Evolutionary conservation across 176 grass and related monocot genomes (phyloP), one percentile per base, ranked within the genome.

Genomic region (Zoysia pacifica): DNA sequence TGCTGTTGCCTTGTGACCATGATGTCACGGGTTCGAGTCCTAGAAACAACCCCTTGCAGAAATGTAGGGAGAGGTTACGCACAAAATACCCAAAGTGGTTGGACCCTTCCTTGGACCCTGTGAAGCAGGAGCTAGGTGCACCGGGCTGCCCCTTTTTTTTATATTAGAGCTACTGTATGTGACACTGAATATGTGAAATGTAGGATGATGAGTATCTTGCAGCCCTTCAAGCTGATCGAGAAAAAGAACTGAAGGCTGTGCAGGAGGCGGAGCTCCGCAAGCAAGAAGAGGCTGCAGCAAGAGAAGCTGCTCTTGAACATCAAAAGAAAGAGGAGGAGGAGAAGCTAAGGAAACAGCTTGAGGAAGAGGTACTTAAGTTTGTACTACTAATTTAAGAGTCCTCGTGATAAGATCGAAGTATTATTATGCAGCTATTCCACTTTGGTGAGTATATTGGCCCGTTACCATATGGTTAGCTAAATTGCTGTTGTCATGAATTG

Each of bases 161-260:
- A 12, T 76, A 38, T 38, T 52, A 11, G 43, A 20, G 48, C 3
- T 43, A 56, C 50, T 64, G 56, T 36, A 50, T 78, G 5, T 64
- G 39, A 80, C 39, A 59, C 39, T 0, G 39, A 67, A 64, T 75
- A 51, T 83, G 87, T 80, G 39, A 70, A 67, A 79, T 86, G 7
- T 79, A 99, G 97, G 97, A 99, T 20, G 90, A 93, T 78, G 97
- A 93, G 53, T 99, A 93, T 88, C 90, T 91, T 85, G 90, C 88
- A 84, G 72, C 97, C 36, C 86, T 99, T 35, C 82, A 88, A 91
- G 97, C 93, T 61, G 97, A 99, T 79, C 80, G 69, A 84, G 97
- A 99, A 77, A 99, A 96, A 65, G 97, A 99, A 71, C 63, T 99
- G 81, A 99, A 82, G 65, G 88, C 88, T 61, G 78, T 54, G 46